phyloP scores from a whole-genome alignment of 2,329 filamentous ascomycete genomes.

The Fusarium sp. region DNA sequence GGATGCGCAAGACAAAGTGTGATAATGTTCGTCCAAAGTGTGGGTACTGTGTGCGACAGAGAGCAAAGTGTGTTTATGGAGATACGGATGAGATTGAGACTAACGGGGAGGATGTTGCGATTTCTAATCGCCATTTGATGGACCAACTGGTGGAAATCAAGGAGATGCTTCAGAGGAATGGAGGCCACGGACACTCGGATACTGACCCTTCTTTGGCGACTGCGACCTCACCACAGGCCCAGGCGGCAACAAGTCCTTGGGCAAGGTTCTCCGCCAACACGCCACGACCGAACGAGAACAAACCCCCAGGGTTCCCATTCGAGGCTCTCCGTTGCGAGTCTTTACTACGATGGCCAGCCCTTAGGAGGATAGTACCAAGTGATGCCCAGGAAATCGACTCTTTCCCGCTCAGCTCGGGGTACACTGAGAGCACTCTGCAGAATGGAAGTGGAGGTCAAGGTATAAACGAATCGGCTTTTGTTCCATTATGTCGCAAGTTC shows the following conservation, averaged over 20 bases:
- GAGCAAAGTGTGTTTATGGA: constrained; percentile 24
- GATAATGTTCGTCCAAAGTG: constrained; percentile 27
- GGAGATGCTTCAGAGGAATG: background rate
- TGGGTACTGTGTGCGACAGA: constrained; percentile 19
- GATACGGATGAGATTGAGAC: constrained; percentile 2
- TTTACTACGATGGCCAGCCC: background rate
- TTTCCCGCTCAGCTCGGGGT: constrained; percentile 17
- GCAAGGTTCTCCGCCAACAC: background rate
- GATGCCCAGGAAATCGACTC: constrained; percentile 12
- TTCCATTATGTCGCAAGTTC: background rate
- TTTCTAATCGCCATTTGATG: constrained; percentile 20
- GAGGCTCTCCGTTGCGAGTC: background rate
- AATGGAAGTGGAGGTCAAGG: background rate
- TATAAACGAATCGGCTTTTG: background rate
- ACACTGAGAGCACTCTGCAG: background rate
- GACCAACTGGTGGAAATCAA: constrained; percentile 10
- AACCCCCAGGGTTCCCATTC: background rate
- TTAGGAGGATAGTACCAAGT: constrained; percentile 8
- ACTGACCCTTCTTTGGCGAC: background rate
- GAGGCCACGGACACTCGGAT: background rate
- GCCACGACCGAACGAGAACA: background rate
- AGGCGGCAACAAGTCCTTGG: background rate
- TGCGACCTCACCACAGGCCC: background rate
- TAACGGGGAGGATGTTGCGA: background rate
- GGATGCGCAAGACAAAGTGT: constrained; percentile 27